Conservation (phyloP, 192 early-diverging fungal species). For the Podila epicladia region DNA sequence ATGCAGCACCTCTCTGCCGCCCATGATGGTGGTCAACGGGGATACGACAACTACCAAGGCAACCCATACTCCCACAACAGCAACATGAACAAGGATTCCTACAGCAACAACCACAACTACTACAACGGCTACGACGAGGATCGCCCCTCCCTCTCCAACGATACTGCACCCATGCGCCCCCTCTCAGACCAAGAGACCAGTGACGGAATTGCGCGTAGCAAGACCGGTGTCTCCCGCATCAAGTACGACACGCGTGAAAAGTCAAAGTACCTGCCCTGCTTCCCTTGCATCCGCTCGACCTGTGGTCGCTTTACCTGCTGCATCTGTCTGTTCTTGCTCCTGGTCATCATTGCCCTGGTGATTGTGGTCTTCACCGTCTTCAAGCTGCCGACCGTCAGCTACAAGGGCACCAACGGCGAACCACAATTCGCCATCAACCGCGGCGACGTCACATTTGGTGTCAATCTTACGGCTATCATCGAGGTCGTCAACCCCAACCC, state of each 20-base stretch:
- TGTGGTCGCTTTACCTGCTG: conserved; percentile 59
- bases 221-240: conserved; percentile 38
- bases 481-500: conserved; percentile 60
- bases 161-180: conserved; percentile 43
- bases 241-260: conserved; percentile 39
- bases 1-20: conserved; percentile 32
- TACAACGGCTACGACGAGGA: conserved; percentile 51
- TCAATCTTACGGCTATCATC: conserved; percentile 49
- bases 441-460: conserved; percentile 28
- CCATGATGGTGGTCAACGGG: not conserved
- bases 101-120: conserved; percentile 9
- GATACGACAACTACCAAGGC: conserved; percentile 8
- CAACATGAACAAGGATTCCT: conserved; percentile 14
- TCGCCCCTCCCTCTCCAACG: conserved; percentile 48
- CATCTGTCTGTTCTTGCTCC: conserved; percentile 48
- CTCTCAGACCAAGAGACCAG: conserved; percentile 18
- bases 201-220: conserved; percentile 31
- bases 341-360: conserved; percentile 46
- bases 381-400: conserved; percentile 54
- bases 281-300: conserved; percentile 51
- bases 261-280: conserved; percentile 40
- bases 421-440: conserved; percentile 22
- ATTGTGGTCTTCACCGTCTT: conserved; percentile 54
- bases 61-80: conserved; percentile 1
- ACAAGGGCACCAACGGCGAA: conserved; percentile 15